These are phyloP conservation scores for Setaria italica DNA, from an alignment of 202 grass and related monocot genomes.

Conservation along the genomic window DNA sequence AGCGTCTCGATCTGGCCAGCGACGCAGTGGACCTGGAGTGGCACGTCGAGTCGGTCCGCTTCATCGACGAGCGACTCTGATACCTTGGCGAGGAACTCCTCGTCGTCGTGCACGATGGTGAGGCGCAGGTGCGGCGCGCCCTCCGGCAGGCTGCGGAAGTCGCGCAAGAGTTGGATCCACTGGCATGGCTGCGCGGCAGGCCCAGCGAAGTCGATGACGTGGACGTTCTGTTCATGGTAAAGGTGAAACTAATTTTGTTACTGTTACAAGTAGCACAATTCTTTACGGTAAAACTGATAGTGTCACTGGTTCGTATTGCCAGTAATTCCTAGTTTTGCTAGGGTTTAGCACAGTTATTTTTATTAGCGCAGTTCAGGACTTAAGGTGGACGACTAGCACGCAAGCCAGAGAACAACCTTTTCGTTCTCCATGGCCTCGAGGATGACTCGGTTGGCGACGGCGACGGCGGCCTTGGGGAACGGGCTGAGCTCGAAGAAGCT, in stretches of 20 bases:
- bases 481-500: conserved; percentile 66
- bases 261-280: background rate
- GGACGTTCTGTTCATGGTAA: conserved; percentile 39
- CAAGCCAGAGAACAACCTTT: conserved; percentile 36
- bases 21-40: conserved; percentile 48
- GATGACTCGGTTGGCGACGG: conserved; percentile 59
- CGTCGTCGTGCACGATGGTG: conserved; percentile 52
- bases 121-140: conserved; percentile 61
- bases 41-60: conserved; percentile 26
- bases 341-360: background rate
- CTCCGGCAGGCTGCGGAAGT: conserved; percentile 36
- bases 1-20: conserved; percentile 30
- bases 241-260: background rate
- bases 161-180: conserved; percentile 64
- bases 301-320: background rate
- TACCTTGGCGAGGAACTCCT: conserved; percentile 10
- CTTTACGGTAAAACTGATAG: background rate
- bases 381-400: background rate
- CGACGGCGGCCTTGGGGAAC: conserved; percentile 53
- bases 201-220: conserved; percentile 67
- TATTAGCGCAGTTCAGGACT: background rate
- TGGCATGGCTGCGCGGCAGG: conserved; percentile 53
- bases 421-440: conserved; percentile 70
- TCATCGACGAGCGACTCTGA: background rate
- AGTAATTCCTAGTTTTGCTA: background rate